These are phyloP conservation scores for Platanthera zijinensis DNA, from an alignment of 106 monocot genomes.

Conservation along the genomic window DNA sequence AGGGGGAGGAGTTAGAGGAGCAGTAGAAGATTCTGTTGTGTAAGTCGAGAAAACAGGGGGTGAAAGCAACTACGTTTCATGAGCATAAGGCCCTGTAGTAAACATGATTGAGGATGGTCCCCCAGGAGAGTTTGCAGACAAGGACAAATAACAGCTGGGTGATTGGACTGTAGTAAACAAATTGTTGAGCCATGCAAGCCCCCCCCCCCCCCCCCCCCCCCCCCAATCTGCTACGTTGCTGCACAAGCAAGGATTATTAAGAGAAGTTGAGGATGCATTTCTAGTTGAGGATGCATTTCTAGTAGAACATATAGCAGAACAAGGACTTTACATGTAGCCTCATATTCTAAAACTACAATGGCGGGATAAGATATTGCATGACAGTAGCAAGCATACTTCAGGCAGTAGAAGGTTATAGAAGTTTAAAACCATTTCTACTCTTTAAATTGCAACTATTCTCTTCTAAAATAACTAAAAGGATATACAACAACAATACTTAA, in stretches of 20 bases:
- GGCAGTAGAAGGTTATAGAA: neutral
- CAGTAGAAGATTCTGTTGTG: slow-evolving; percentile 96
- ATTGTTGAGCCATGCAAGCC: slow-evolving; percentile 46
- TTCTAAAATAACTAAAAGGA: neutral
- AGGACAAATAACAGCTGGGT: slow-evolving; percentile 75
- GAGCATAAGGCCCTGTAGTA: slow-evolving; percentile 89
- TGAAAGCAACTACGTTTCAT: slow-evolving; percentile 92
- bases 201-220: no score
- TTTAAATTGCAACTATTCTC: neutral
- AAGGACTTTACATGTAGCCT: neutral
- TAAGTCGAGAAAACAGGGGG: slow-evolving; percentile 98
- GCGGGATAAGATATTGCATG: neutral
- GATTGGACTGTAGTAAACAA: slow-evolving; percentile 72
- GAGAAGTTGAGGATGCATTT: no score
- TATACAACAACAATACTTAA: no score
- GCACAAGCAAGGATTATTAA: slow-evolving; percentile 13
- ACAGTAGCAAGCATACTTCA: neutral
- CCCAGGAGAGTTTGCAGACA: slow-evolving; percentile 75
- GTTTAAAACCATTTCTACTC: neutral
- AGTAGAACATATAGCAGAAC: neutral
- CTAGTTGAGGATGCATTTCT: neutral
- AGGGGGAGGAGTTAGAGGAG: slow-evolving; percentile 92
- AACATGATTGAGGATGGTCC: slow-evolving; percentile 77
- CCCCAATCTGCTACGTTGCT: slow-evolving; percentile 55
- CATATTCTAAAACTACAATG: neutral